Evolutionary conservation across 148 eudicot species (phyloP), one percentile per base, ranked within the genome.

Genomic region (Dianthus caryophyllus): DNA sequence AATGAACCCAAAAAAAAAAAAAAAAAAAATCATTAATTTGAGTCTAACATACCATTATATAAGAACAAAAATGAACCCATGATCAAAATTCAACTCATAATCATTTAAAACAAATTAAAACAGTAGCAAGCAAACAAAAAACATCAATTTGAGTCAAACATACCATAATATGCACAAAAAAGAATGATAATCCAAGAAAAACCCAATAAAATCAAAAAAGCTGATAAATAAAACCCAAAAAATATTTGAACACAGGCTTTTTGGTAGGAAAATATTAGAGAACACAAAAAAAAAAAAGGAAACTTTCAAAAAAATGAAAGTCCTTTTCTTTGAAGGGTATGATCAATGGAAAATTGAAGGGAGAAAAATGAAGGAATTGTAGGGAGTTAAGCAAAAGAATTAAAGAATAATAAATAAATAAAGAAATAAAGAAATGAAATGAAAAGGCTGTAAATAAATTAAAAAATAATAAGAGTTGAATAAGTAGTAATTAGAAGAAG

Each of bases 91-190:
- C 64, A 65, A 22, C 44, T 14, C 26, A 39, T n/a, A 67, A 67
- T 39, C 52, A 22, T 59, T 16, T 36, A 68, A 53, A n/a, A 3
- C 2, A 9, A 3, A n/a, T n/a, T n/a, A n/a, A n/a, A n/a, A n/a
- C 58, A 49, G n/a, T n/a, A 33, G 7, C 38, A 3, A 33, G 4
- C 38, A 47, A n/a, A 30, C 53, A 52, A 9, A 4, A 0, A 33
- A 36, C 11, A 16, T 0, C 10, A 20, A 18, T 36, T 2, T 26
- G 30, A 15, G 15, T 1, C 22, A 30, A 52, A 74, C 77, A 67
- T 46, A 73, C 77, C 77, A 67, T 67, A 61, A 8, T 38, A 0
- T 53, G 9, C 13, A 68, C 30, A 57, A 75, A 57, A 75, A 46
- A 30, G 33, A 75, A 69, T 75, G 73, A 9, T 1, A 29, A 22